Conservation (phyloP, 2,329 filamentous ascomycete genomes). For the Cercospora sesami region DNA sequence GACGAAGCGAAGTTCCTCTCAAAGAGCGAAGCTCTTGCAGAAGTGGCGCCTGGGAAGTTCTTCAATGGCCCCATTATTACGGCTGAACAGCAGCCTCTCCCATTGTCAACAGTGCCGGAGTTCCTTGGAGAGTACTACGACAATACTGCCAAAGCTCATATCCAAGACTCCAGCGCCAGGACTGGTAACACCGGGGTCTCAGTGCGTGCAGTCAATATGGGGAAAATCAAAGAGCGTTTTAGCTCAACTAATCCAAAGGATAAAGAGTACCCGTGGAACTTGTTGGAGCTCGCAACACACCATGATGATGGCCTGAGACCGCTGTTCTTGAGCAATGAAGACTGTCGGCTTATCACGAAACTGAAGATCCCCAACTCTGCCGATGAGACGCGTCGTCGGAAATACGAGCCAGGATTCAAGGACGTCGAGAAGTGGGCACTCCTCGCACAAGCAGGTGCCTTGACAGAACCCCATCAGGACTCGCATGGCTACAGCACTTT, state of each 20-base stretch:
- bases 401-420: slow-evolving; percentile 36
- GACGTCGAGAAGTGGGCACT: slow-evolving; percentile 41
- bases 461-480: slow-evolving; percentile 40
- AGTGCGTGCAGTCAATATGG: slow-evolving; percentile 26
- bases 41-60: slow-evolving; percentile 28
- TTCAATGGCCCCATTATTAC: slow-evolving; percentile 34
- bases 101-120: slow-evolving; percentile 29
- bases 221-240: slow-evolving; percentile 34
- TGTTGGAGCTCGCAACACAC: slow-evolving; percentile 37
- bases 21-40: slow-evolving; percentile 28
- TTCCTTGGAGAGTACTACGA: slow-evolving; percentile 38
- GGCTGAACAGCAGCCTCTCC: slow-evolving; percentile 31
- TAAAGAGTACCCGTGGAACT: slow-evolving; percentile 34
- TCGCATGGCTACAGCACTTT: slow-evolving; percentile 39
- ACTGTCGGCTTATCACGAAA: slow-evolving; percentile 38
- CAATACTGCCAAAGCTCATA: slow-evolving; percentile 30
- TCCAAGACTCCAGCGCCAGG: slow-evolving; percentile 34
- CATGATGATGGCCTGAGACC: slow-evolving; percentile 37
- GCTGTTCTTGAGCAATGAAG: slow-evolving; percentile 36
- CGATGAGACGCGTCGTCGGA: slow-evolving; percentile 33
- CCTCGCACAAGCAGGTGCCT: slow-evolving; percentile 37
- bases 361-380: slow-evolving; percentile 33
- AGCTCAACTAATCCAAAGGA: slow-evolving; percentile 10
- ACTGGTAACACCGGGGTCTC: slow-evolving; percentile 14
- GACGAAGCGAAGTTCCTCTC: slow-evolving; percentile 33